A percentile compares a stretch with the other conserved stretches of the same genome.
Evolutionary conservation across 441 rosid species (phyloP).

Genomic region (Croton setiger): DNA sequence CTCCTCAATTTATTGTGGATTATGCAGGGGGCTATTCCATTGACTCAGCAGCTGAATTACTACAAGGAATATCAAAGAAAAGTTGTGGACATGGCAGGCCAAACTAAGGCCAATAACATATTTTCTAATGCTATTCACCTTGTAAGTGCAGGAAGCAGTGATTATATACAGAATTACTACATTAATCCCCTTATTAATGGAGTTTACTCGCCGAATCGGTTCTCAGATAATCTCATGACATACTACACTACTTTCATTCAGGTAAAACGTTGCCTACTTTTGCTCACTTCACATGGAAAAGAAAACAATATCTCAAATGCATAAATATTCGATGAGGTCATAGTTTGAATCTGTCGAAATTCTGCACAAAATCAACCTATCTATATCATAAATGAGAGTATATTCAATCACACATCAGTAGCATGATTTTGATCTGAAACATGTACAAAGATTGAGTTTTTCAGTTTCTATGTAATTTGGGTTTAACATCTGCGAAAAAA

Average conservation of each 20-base stretch:
- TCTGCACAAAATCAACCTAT: not conserved
- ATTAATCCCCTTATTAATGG: conserved; percentile 52
- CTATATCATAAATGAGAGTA: not conserved
- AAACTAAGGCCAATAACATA: conserved; percentile 39
- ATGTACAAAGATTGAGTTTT: not conserved
- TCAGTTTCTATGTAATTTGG: not conserved
- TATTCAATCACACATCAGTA: conserved; percentile 12
- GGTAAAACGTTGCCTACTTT: conserved; percentile 33
- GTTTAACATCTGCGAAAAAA: conserved; percentile 9
- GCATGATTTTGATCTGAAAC: not conserved
- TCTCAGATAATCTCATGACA: conserved; percentile 61
- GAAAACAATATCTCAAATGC: conserved; percentile 4
- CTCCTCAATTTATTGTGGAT: conserved; percentile 9
- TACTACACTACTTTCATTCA: conserved; percentile 71
- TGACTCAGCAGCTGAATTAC: conserved; percentile 73
- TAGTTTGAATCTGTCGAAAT: not conserved
- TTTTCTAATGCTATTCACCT: conserved; percentile 71
- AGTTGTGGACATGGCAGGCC: conserved; percentile 40
- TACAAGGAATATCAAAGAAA: conserved; percentile 70
- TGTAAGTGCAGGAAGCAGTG: conserved; percentile 86
- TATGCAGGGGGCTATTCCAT: conserved; percentile 63
- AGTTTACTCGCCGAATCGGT: conserved; percentile 53
- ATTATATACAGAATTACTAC: conserved; percentile 87
- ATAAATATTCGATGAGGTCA: not conserved
- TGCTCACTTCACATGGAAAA: conserved; percentile 2